phyloP scores from a whole-genome alignment of 2,329 filamentous ascomycete species.

The Parascedosporium putredinis region DNA sequence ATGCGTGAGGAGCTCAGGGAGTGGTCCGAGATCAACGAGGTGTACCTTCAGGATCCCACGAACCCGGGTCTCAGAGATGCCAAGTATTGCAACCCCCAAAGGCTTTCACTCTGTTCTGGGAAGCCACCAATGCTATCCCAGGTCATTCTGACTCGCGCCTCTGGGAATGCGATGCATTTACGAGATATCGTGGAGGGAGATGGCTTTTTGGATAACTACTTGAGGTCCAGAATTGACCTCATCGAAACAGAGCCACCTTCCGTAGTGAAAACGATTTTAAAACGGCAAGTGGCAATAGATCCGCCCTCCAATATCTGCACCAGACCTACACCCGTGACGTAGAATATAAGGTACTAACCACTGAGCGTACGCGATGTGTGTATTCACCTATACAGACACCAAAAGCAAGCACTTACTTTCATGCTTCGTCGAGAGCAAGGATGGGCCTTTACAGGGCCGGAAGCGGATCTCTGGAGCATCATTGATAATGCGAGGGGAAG shows the following conservation, averaged over 20 bases:
- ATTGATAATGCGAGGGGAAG: conserved; percentile 12
- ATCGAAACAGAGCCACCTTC: too few relatives aligned
- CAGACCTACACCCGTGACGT: conserved; percentile 13
- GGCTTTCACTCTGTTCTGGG: conserved; percentile 15
- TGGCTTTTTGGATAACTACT: too few relatives aligned
- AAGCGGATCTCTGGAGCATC: conserved; percentile 24
- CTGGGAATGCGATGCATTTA: not conserved
- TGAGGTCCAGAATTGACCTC: too few relatives aligned
- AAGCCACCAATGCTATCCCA: conserved; percentile 4
- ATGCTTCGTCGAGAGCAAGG: conserved; percentile 27
- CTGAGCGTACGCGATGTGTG: conserved; percentile 13
- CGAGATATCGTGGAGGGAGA: too few relatives aligned
- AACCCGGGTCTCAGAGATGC: conserved; percentile 17
- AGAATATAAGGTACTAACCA: not conserved
- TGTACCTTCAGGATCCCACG: conserved; percentile 25
- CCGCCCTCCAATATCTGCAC: too few relatives aligned
- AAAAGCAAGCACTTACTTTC: conserved; percentile 32
- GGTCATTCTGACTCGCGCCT: not conserved
- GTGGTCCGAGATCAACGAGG: conserved; percentile 20
- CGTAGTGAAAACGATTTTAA: too few relatives aligned
- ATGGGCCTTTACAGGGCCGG: conserved; percentile 19
- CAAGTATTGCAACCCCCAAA: conserved; percentile 25
- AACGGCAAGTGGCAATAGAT: too few relatives aligned
- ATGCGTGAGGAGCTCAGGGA: conserved; percentile 19
- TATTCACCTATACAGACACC: conserved; percentile 22